Conservation (phyloP, 1,284 basidiomycete genomes). For the Sporisorium exsertum region DNA sequence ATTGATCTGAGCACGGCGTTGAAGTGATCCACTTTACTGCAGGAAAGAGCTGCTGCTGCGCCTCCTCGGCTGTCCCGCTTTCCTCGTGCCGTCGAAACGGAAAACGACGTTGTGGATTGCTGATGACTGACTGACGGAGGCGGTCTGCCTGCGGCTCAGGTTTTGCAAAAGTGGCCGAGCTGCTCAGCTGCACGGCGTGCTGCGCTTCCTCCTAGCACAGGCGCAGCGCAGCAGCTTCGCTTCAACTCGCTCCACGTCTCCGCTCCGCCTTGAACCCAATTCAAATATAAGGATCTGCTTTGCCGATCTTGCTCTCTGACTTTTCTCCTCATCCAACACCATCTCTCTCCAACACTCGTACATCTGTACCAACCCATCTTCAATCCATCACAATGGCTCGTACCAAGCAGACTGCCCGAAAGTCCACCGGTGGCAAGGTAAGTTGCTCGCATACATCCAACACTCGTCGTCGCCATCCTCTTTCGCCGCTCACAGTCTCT, state of each 20-base stretch:
- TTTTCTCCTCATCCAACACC: conserved; percentile 33
- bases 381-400: conserved; percentile 63
- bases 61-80: background rate
- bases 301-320: conserved; percentile 19
- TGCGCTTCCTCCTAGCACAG: background rate
- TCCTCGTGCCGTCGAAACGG: background rate
- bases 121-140: background rate
- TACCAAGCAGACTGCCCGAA: conserved; percentile 81
- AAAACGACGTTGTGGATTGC: conserved; percentile 10
- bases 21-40: background rate
- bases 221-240: background rate
- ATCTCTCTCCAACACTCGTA: conserved; percentile 26
- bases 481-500: conserved; percentile 9
- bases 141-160: background rate
- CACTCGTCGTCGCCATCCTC: background rate
- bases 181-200: background rate
- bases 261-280: conserved; percentile 13
- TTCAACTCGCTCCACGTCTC: conserved; percentile 4
- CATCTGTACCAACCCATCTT: conserved; percentile 26
- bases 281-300: conserved; percentile 50
- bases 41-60: conserved; percentile 3
- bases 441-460: conserved; percentile 13
- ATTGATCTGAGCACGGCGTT: conserved; percentile 21
- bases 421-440: conserved; percentile 80
- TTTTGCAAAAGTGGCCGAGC: background rate